Evolutionary conservation across 352 stramenopile species (phyloP).

Genomic region (Elongisporangium anandrum): DNA sequence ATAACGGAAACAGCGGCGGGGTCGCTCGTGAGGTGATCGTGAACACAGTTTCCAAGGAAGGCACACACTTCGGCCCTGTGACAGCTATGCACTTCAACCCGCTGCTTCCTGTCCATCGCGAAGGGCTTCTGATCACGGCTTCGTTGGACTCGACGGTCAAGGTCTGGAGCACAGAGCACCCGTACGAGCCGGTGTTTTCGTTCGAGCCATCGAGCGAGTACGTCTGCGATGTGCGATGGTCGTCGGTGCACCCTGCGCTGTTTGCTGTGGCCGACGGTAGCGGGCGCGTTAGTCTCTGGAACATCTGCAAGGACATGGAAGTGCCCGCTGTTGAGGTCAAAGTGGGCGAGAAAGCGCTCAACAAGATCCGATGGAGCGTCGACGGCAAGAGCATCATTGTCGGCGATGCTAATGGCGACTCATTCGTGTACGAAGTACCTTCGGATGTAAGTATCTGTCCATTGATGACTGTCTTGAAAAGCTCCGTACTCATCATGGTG

Average conservation of each 20-base stretch:
- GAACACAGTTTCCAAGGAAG: conserved; percentile 49
- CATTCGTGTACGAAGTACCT: conserved; percentile 76
- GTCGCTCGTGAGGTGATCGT: conserved; percentile 67
- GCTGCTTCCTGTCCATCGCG: conserved; percentile 57
- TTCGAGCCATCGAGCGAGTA: conserved; percentile 88
- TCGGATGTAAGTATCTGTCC: conserved; percentile 45
- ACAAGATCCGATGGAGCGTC: conserved; percentile 79
- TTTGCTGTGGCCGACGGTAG: conserved; percentile 82
- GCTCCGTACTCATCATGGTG: conserved; percentile 7
- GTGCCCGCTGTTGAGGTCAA: conserved; percentile 61
- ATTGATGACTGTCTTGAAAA: not conserved
- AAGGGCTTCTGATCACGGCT: conserved; percentile 75
- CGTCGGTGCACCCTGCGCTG: conserved; percentile 64
- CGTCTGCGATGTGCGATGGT: conserved; percentile 87
- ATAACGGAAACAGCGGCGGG: conserved; percentile 14
- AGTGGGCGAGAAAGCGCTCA: conserved; percentile 68
- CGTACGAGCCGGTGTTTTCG: conserved; percentile 60
- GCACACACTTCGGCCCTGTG: conserved; percentile 77
- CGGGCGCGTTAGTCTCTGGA: conserved; percentile 76
- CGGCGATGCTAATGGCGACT: conserved; percentile 70
- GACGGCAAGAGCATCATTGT: conserved; percentile 79
- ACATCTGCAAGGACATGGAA: conserved; percentile 82
- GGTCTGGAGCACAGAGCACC: conserved; percentile 80
- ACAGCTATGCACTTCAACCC: conserved; percentile 86
- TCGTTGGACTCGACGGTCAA: conserved; percentile 88